Percentiles rank a stretch among this genome's conserved stretches.
phyloP scores from a whole-genome alignment of 2,329 filamentous ascomycete species.

The Xylariaceae sp. region DNA sequence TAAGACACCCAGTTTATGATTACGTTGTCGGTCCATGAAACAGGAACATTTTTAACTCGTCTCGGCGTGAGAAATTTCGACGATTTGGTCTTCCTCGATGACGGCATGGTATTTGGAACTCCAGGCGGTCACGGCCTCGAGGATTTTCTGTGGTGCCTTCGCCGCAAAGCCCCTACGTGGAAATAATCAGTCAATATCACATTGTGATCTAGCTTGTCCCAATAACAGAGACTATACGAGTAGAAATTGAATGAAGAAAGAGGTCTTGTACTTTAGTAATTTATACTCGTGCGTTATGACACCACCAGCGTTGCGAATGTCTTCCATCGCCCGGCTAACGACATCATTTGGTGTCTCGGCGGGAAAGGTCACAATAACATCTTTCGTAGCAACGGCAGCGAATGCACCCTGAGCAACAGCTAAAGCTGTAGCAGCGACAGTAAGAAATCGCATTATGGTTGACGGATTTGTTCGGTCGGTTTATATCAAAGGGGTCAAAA shows the following conservation, averaged over 20 bases:
- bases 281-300: conserved; percentile 73
- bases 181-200: conserved; percentile 16
- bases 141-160: conserved; percentile 61
- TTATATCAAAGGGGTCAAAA: neutral
- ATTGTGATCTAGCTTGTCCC: neutral
- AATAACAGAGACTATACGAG: neutral
- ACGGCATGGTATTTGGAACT: conserved; percentile 51
- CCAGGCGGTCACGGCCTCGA: conserved; percentile 61
- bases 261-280: conserved; percentile 54
- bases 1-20: conserved; percentile 8
- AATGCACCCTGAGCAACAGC: conserved; percentile 53
- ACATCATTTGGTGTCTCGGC: conserved; percentile 61
- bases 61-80: conserved; percentile 39
- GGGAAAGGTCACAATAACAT: conserved; percentile 74
- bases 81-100: conserved; percentile 72
- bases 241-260: conserved; percentile 5
- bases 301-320: conserved; percentile 64
- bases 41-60: conserved; percentile 2
- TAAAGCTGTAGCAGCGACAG: conserved; percentile 49
- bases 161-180: conserved; percentile 68
- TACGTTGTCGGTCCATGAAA: neutral
- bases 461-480: conserved; percentile 9
- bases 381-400: conserved; percentile 62
- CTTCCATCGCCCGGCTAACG: conserved; percentile 64
- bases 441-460: conserved; percentile 57